Base-by-base conservation (phyloP, 164 flowering plant genomes). In the Piper longum region DNA sequence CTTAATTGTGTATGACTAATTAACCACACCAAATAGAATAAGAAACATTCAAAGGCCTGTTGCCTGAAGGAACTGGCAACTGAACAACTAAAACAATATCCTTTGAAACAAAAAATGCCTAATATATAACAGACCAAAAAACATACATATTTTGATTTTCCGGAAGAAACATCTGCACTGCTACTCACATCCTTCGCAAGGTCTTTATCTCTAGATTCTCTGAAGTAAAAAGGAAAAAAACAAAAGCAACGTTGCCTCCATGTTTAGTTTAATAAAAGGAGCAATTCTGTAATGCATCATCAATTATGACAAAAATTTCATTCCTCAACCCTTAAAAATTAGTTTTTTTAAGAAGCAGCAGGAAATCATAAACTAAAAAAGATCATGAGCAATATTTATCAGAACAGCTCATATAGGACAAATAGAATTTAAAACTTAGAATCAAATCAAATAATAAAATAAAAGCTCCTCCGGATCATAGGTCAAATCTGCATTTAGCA, bases 141-240 rank as follows among this genome's bases (percentile, higher is more conserved):
- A 85, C 97, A 69, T 90, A 90, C 97, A 79, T 78, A 76, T 85
- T 83, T 85, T 14, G 81, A 65, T 77, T 80, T 82, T 82, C 77
- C 68, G 14, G 85, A 70, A 60, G 87, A 62, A 45, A 65, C 71
- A 71, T 82, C 82, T 13, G 65, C 83, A 62, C 60, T 63, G 66
- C 80, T 76, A 78, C 78, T 82, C 75, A 81, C 67, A 69, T 81
- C 88, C 70, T 87, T 81, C 51, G 72, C 69, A 59, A 59, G 60
- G 0, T 85, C 88, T 57, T 80, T 75, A 59, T 75, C 57, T 85
- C 93, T 69, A n/a, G 67, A 62, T 36, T 80, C 86, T 79, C 89
- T 77, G 76, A 70, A 58, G 67, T 69, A 75, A 41, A 54, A 57
- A 48, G 17, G n/a, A 16, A 40, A 16, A 43, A 19, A 6, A 44